A percentile compares a stretch with the other conserved stretches of the same genome.
Conservation (phyloP, 768 basidiomycete genomes). For the Austroboletus festivus region DNA sequence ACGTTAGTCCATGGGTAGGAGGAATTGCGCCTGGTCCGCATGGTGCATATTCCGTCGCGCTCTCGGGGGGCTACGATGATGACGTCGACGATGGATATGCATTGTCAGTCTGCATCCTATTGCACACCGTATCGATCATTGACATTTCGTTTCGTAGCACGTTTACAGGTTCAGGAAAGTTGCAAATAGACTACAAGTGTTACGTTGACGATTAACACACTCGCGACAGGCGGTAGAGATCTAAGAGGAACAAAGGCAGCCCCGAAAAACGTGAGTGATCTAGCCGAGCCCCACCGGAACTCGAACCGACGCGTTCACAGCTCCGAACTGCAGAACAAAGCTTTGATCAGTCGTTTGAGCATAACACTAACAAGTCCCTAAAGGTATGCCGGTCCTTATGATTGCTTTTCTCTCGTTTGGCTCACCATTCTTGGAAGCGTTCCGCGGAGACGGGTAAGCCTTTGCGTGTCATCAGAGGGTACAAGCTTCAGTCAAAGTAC, state of each 20-base stretch:
- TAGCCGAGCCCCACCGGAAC: neutral
- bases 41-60: constrained; percentile 82
- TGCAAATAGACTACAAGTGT: neutral
- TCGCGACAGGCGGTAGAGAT: constrained; percentile 68
- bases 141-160: constrained; percentile 44
- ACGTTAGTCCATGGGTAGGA: constrained; percentile 69
- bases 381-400: constrained; percentile 43
- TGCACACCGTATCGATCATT: neutral
- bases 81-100: constrained; percentile 80
- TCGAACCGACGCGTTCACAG: constrained; percentile 34
- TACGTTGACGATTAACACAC: neutral
- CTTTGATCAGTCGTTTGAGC: constrained; percentile 78
- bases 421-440: constrained; percentile 37
- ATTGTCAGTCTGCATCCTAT: constrained; percentile 58
- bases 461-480: constrained; percentile 85
- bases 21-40: constrained; percentile 62
- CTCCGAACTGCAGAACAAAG: constrained; percentile 88
- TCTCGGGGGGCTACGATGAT: constrained; percentile 88
- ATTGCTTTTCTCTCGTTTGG: neutral
- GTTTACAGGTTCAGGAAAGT: constrained; percentile 72
- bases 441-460: constrained; percentile 82
- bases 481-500: constrained; percentile 56
- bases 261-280: constrained; percentile 72
- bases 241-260: constrained; percentile 77
- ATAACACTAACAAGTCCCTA: constrained; percentile 66